These are phyloP conservation scores for Aureobasidium sp. DNA, from an alignment of 2,329 filamentous ascomycete genomes.

Conservation along the genomic window DNA sequence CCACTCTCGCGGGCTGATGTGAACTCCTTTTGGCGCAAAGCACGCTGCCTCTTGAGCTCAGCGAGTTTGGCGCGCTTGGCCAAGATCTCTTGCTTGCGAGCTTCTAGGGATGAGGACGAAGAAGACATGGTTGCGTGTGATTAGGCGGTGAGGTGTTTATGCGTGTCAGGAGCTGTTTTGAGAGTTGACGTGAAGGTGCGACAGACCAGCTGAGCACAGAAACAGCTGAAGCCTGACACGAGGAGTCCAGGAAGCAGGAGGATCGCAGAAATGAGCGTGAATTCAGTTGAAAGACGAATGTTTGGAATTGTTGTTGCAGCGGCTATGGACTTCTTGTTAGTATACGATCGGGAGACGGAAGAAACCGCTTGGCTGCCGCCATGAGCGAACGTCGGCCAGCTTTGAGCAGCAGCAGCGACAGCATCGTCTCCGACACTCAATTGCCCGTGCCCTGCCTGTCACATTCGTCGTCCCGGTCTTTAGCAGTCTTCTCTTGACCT, in stretches of 20 bases:
- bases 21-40: conserved; percentile 71
- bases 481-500: background rate
- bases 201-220: conserved; percentile 9
- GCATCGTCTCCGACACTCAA: background rate
- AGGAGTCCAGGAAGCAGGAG: background rate
- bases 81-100: conserved; percentile 90
- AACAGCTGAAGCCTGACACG: background rate
- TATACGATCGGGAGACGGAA: background rate
- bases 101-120: conserved; percentile 38
- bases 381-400: background rate
- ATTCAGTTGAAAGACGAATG: background rate
- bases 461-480: background rate
- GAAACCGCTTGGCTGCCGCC: background rate
- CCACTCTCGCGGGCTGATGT: conserved; percentile 40
- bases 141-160: background rate
- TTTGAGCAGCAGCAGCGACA: background rate
- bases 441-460: conserved; percentile 6
- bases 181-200: background rate
- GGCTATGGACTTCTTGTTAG: background rate
- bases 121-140: conserved; percentile 25
- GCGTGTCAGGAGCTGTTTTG: background rate
- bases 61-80: conserved; percentile 96
- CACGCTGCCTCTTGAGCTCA: conserved; percentile 88
- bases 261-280: background rate
- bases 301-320: background rate